Percentiles rank a stretch among this genome's conserved stretches.
phyloP scores from a whole-genome alignment of 345 rosid species.

The Gossypium stocksii region DNA sequence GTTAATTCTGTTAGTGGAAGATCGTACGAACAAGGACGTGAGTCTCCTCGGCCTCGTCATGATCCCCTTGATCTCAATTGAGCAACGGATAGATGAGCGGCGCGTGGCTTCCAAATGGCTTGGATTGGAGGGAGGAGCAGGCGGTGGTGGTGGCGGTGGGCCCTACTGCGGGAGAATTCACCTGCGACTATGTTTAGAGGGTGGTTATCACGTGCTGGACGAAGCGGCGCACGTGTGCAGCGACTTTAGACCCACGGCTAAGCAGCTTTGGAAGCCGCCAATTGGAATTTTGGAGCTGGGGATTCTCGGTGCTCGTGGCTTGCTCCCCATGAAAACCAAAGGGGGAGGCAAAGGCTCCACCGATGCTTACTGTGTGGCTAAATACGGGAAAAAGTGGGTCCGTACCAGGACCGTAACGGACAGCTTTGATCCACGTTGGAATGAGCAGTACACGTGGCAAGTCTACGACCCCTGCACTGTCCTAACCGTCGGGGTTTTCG shows the following conservation, averaged over 20 bases:
- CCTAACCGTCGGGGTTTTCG: conserved; percentile 74
- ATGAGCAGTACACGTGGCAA: conserved; percentile 99
- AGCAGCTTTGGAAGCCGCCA: conserved; percentile 96
- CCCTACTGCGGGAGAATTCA: conserved; percentile 66
- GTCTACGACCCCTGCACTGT: conserved; percentile 96
- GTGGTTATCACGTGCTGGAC: conserved; percentile 98
- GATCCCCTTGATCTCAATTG: conserved; percentile 67
- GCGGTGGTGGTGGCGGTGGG: conserved; percentile 20
- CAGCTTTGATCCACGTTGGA: conserved; percentile 96
- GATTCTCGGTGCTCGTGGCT: conserved; percentile 84
- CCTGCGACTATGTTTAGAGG: conserved; percentile 79
- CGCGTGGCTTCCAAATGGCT: conserved; percentile 72
- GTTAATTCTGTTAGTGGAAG: conserved; percentile 63
- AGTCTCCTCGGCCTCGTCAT: conserved; percentile 48
- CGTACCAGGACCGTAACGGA: conserved; percentile 82
- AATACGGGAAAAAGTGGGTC: conserved; percentile 98
- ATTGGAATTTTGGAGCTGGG: conserved; percentile 85
- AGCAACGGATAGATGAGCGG: conserved; percentile 77
- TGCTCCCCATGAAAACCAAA: conserved; percentile 82
- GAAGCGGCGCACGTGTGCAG: conserved; percentile 99
- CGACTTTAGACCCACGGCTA: conserved; percentile 92
- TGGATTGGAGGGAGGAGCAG: conserved; percentile 39
- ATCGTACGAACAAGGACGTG: conserved; percentile 60
- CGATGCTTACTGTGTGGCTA: conserved; percentile 90
- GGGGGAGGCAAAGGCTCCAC: conserved; percentile 77